These are phyloP conservation scores for Allium sativum DNA, from an alignment of 106 monocot species.

Conservation along the genomic window DNA sequence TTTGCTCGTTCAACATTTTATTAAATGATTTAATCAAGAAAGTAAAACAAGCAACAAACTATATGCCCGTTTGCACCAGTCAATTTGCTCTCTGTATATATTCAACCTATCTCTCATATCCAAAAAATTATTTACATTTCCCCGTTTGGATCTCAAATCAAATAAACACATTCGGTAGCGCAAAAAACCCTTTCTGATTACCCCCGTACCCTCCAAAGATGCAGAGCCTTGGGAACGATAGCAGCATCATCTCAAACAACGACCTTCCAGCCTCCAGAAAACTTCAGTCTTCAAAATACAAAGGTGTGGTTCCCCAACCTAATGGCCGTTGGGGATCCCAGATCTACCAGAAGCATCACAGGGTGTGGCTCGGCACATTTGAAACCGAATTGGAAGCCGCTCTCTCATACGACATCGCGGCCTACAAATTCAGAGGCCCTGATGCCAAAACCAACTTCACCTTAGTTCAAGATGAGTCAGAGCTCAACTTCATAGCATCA, in stretches of 20 bases:
- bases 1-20: too few relatives aligned
- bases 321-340: slow-evolving; percentile 76
- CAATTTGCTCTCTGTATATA: too few relatives aligned
- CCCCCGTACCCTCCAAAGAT: neutral
- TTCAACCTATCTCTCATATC: too few relatives aligned
- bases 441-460: slow-evolving; percentile 61
- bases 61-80: too few relatives aligned
- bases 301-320: slow-evolving; percentile 73
- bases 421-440: slow-evolving; percentile 52
- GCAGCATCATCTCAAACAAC: slow-evolving; percentile 8
- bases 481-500: slow-evolving; percentile 23
- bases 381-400: slow-evolving; percentile 44
- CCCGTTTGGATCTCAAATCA: too few relatives aligned
- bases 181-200: too few relatives aligned
- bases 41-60: too few relatives aligned
- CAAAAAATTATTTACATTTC: too few relatives aligned
- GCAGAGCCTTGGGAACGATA: slow-evolving; percentile 5
- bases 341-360: slow-evolving; percentile 79
- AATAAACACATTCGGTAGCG: too few relatives aligned
- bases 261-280: slow-evolving; percentile 16
- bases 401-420: slow-evolving; percentile 51
- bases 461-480: slow-evolving; percentile 4
- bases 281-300: slow-evolving; percentile 54
- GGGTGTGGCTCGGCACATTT: slow-evolving; percentile 74
- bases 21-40: too few relatives aligned